Conservation (phyloP, 23 red algal genomes). For the Pyropia yezoensis region DNA sequence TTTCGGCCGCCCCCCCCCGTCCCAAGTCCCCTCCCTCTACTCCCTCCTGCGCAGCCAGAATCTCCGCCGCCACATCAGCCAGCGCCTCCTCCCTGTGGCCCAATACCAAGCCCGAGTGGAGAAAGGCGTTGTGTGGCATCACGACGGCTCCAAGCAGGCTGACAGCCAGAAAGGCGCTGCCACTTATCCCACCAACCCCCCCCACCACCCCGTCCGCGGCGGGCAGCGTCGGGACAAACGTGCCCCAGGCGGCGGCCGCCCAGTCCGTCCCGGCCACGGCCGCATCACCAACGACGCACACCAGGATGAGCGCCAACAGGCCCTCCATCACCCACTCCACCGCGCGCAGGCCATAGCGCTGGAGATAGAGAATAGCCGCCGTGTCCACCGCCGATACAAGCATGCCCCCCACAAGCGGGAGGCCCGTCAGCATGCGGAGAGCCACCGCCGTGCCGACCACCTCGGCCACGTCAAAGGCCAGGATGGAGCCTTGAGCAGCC, state of each 20-base stretch:
- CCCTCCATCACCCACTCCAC: constrained; percentile 65
- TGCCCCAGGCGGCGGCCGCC: constrained; percentile 22
- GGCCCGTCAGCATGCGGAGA: constrained; percentile 51
- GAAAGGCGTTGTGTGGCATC: constrained; percentile 92
- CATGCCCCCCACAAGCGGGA: constrained; percentile 67
- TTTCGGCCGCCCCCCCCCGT: too few species aligned
- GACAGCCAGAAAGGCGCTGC: constrained; percentile 54
- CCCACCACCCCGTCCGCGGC: neutral
- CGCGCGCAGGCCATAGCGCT: constrained; percentile 47
- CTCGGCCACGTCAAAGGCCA: constrained; percentile 89
- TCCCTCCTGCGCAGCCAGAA: too few species aligned
- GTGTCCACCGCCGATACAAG: constrained; percentile 67
- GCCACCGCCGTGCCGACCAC: constrained; percentile 85
- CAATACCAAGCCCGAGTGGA: constrained; percentile 68
- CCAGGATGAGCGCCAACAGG: constrained; percentile 40
- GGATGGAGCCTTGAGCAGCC: constrained; percentile 43
- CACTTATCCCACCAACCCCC: constrained; percentile 1
- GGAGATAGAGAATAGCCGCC: constrained; percentile 60
- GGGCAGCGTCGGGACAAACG: constrained; percentile 53
- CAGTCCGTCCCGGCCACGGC: constrained; percentile 29
- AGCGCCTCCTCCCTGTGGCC: constrained; percentile 4
- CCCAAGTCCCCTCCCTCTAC: too few species aligned
- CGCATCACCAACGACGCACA: constrained; percentile 66
- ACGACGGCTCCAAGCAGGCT: constrained; percentile 78
- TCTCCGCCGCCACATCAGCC: too few species aligned